Evolutionary conservation across 2,329 filamentous ascomycete species (phyloP).

Genomic region (Claviceps humidiphila): DNA sequence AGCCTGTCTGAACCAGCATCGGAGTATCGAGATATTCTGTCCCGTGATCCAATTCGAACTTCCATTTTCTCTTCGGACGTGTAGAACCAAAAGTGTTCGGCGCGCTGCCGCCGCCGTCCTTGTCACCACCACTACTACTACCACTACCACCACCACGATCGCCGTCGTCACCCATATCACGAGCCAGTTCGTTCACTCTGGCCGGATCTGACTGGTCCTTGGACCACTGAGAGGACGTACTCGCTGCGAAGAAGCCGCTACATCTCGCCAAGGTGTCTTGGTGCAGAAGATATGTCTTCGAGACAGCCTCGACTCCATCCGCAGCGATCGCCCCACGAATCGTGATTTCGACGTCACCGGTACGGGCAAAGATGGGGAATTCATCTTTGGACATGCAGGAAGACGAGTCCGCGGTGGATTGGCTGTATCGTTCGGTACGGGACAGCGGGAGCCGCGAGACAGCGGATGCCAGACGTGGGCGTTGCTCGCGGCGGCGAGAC

Average conservation of each 20-base stretch:
- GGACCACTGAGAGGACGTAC: slow-evolving; percentile 65
- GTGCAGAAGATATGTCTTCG: slow-evolving; percentile 80
- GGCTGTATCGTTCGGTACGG: slow-evolving; percentile 58
- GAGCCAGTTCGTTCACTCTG: slow-evolving; percentile 34
- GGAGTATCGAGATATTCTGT: slow-evolving; percentile 48
- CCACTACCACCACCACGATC: neutral
- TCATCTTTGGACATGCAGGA: slow-evolving; percentile 69
- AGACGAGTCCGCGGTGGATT: slow-evolving; percentile 64
- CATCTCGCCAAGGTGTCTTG: slow-evolving; percentile 61
- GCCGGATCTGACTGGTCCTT: slow-evolving; percentile 17
- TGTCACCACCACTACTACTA: neutral
- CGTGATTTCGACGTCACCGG: slow-evolving; percentile 84
- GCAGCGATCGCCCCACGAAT: slow-evolving; percentile 48
- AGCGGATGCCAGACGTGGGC: no score
- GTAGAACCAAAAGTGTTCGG: neutral
- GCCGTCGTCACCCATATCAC: slow-evolving; percentile 9
- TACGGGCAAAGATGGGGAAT: slow-evolving; percentile 74
- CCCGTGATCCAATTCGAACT: slow-evolving; percentile 75
- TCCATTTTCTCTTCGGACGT: slow-evolving; percentile 52
- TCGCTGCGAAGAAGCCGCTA: slow-evolving; percentile 42
- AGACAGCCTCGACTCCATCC: slow-evolving; percentile 33
- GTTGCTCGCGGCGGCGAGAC: neutral
- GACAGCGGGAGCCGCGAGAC: slow-evolving; percentile 43
- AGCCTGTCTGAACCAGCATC: no score
- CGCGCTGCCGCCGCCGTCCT: neutral